These are phyloP conservation scores for Elsinoe australis DNA, from an alignment of 2,329 filamentous ascomycete species.

Conservation along the genomic window DNA sequence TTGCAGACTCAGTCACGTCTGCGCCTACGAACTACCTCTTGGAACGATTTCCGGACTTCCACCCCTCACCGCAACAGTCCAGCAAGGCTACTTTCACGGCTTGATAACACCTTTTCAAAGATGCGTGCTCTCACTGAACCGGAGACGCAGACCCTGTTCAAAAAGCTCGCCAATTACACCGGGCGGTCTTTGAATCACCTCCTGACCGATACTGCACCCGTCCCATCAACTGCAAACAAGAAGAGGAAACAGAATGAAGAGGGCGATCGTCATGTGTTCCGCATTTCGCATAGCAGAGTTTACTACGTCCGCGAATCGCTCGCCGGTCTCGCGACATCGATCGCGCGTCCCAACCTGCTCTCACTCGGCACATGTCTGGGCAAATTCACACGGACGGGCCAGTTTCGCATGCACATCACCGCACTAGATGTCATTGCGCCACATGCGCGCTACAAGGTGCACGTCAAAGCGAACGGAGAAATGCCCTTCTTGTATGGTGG, in stretches of 20 bases:
- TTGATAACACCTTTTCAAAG: no score
- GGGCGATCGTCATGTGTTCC: conserved; percentile 72
- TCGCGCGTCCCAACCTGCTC: conserved; percentile 73
- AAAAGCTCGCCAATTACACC: conserved; percentile 90
- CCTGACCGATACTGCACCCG: conserved; percentile 37
- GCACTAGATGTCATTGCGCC: conserved; percentile 81
- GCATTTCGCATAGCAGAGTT: conserved; percentile 71
- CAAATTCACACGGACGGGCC: conserved; percentile 94
- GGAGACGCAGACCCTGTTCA: conserved; percentile 74
- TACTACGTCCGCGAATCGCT: conserved; percentile 89
- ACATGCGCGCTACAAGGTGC: conserved; percentile 92
- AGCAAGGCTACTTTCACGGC: no score
- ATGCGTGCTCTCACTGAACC: conserved; percentile 78
- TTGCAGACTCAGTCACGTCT: no score
- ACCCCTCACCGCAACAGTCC: no score
- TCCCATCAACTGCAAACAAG: conserved; percentile 37
- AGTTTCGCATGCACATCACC: conserved; percentile 91
- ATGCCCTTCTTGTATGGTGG: conserved; percentile 97
- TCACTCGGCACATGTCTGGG: conserved; percentile 85
- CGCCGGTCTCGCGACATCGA: conserved; percentile 82
- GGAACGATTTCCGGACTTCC: no score
- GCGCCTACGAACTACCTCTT: no score
- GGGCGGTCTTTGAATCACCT: conserved; percentile 79
- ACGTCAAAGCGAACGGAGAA: conserved; percentile 91
- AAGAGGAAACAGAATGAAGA: conserved; percentile 37